phyloP scores from a whole-genome alignment of 2,329 filamentous ascomycete genomes.

The Hymenoscyphus fraxineus region DNA sequence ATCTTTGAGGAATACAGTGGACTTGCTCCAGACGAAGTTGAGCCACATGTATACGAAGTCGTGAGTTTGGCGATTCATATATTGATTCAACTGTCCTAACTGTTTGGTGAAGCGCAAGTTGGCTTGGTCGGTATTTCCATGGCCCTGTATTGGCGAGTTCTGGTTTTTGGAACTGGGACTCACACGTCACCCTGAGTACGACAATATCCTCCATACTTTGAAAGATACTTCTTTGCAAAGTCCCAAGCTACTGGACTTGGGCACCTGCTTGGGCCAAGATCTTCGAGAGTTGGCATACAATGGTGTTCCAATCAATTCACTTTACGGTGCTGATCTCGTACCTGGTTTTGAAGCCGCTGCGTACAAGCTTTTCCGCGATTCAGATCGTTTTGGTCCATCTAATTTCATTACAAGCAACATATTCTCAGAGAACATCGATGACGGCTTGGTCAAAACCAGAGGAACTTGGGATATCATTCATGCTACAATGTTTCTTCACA shows the following conservation, averaged over 20 bases:
- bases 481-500: not conserved
- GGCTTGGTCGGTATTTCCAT: slow-evolving; percentile 10
- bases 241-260: not conserved
- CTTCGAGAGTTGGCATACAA: slow-evolving; percentile 4
- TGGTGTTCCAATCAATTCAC: not conserved
- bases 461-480: not conserved
- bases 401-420: not conserved
- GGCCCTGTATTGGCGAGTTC: slow-evolving; percentile 8
- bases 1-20: not conserved
- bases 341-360: not conserved
- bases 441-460: not conserved
- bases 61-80: not conserved
- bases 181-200: not conserved
- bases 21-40: not conserved
- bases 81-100: not conserved
- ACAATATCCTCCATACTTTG: not conserved
- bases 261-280: slow-evolving; percentile 4
- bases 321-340: not conserved
- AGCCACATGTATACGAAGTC: not conserved
- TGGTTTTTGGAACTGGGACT: slow-evolving; percentile 8
- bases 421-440: not conserved
- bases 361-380: not conserved
- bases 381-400: not conserved
- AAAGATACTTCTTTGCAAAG: not conserved
- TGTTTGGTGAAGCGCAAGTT: not conserved